These are phyloP conservation scores for Rhizoclosmatium globosum DNA, from an alignment of 192 early-diverging fungal genomes.

Conservation along the genomic window DNA sequence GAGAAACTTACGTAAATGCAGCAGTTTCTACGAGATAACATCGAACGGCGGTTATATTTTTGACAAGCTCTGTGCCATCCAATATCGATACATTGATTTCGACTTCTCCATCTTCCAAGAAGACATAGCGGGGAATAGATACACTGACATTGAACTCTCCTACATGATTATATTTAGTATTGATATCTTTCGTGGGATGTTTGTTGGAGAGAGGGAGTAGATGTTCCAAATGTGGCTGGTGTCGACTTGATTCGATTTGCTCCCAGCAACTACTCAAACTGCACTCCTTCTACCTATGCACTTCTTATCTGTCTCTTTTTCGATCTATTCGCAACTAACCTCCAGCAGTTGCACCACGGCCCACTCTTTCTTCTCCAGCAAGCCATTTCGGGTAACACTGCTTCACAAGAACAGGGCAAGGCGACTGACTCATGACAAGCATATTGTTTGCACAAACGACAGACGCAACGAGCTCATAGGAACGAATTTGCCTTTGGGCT, in stretches of 20 bases:
- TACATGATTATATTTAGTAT: neutral
- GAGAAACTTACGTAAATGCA: conserved; percentile 5
- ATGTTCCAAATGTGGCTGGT: no score
- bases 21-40: conserved; percentile 36
- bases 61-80: conserved; percentile 27
- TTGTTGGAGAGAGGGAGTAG: no score
- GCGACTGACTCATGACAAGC: conserved; percentile 11
- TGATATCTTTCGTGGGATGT: neutral
- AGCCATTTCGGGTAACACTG: conserved; percentile 26
- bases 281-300: no score
- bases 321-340: neutral
- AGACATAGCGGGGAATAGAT: conserved; percentile 28
- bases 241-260: no score
- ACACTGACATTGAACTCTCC: conserved; percentile 34
- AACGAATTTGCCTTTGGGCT: conserved; percentile 21
- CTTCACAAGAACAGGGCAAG: conserved; percentile 24
- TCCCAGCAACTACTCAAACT: no score
- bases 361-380: conserved; percentile 12
- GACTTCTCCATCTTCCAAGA: conserved; percentile 29
- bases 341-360: conserved; percentile 22
- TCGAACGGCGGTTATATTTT: conserved; percentile 27
- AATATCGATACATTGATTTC: conserved; percentile 11
- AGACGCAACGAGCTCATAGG: conserved; percentile 23
- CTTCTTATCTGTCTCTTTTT: no score
- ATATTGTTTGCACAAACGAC: conserved; percentile 25